Percentiles rank a stretch among this genome's conserved stretches.
Evolutionary conservation across 495 filamentous ascomycete species (phyloP).

Genomic region (Penicillium verhagenii): DNA sequence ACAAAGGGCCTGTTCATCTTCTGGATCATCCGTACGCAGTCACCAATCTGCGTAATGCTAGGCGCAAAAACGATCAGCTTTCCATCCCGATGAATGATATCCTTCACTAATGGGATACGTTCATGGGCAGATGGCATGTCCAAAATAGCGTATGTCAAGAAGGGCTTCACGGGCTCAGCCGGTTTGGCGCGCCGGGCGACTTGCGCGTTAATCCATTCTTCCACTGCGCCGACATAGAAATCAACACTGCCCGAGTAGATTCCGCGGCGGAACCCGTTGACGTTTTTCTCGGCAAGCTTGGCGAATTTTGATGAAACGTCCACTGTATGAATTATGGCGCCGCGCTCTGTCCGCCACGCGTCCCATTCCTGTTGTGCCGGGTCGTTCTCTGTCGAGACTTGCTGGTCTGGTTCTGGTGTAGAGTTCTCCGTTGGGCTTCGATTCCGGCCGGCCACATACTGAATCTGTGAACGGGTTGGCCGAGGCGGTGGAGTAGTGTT

Average conservation of each 20-base stretch:
- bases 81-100: constrained; percentile 60
- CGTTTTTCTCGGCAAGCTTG: constrained; percentile 55
- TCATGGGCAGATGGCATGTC: constrained; percentile 64
- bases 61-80: constrained; percentile 68
- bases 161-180: constrained; percentile 41
- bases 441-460: constrained; percentile 31
- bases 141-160: constrained; percentile 65
- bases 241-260: constrained; percentile 66
- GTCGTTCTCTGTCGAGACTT: constrained; percentile 4
- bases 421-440: constrained; percentile 25
- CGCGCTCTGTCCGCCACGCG: constrained; percentile 50
- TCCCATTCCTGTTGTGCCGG: constrained; percentile 32
- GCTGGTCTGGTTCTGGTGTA: constrained; percentile 1
- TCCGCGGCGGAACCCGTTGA: constrained; percentile 64
- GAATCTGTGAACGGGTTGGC: constrained; percentile 37
- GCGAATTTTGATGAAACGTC: constrained; percentile 61
- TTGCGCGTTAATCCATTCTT: constrained; percentile 58
- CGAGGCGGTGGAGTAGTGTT: constrained; percentile 50
- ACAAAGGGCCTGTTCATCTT: constrained; percentile 51
- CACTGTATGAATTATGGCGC: constrained; percentile 69
- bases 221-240: constrained; percentile 67
- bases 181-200: constrained; percentile 31
- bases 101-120: constrained; percentile 56
- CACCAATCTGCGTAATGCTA: constrained; percentile 71
- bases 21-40: constrained; percentile 55